Percentiles rank a stretch among this genome's conserved stretches.
Evolutionary conservation across 148 eudicot species (phyloP).

Genomic region (Cornus suecica): DNA sequence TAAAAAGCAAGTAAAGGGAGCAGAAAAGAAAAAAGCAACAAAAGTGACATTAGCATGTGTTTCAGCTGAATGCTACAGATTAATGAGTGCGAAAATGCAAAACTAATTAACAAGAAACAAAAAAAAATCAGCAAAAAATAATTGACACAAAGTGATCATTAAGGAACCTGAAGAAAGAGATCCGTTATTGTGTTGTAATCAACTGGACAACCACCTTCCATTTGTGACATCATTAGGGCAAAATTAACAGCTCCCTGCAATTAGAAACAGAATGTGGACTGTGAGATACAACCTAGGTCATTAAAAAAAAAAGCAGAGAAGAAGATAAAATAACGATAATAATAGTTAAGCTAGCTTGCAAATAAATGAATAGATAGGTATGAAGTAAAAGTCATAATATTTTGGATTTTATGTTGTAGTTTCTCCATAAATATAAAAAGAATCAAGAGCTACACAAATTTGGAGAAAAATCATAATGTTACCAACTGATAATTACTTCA

Average conservation of each 20-base stretch:
- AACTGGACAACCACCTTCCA: conserved; percentile 93
- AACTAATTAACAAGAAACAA: background rate
- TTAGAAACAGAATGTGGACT: conserved; percentile 10
- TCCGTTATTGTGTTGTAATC: conserved; percentile 89
- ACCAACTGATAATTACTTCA: background rate
- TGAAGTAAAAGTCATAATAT: background rate
- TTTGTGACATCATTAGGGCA: conserved; percentile 96
- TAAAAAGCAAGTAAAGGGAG: background rate
- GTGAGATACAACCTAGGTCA: background rate
- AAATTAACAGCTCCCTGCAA: conserved; percentile 96
- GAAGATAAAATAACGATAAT: background rate
- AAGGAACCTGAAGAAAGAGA: conserved; percentile 84
- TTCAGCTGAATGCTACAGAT: background rate
- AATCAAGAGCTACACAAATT: background rate
- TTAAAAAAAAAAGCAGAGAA: background rate
- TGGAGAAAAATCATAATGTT: background rate
- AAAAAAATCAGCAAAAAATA: background rate
- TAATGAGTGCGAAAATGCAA: background rate
- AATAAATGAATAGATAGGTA: too few relatives aligned
- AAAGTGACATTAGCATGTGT: background rate
- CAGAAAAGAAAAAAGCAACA: background rate
- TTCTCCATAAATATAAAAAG: background rate
- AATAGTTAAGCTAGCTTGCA: too few relatives aligned
- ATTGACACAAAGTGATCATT: background rate
- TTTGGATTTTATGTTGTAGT: background rate